phyloP scores from a whole-genome alignment of 352 stramenopile genomes.

The Phytophthora cactorum region DNA sequence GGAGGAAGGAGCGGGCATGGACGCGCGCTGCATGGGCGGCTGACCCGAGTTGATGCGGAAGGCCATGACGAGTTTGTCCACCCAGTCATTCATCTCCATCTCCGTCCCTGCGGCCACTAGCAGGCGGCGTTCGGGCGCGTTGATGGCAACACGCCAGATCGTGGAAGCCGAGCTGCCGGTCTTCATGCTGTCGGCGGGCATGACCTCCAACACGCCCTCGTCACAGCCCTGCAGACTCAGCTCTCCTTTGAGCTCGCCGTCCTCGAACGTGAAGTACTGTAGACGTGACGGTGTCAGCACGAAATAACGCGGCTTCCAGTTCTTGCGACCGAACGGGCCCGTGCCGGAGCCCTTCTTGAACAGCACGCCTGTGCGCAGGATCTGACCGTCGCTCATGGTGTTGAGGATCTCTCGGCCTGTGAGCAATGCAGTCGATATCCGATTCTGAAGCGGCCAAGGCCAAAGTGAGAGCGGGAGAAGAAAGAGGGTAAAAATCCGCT shows the following conservation, averaged over 20 bases:
- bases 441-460: slow-evolving; percentile 23
- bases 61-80: slow-evolving; percentile 72
- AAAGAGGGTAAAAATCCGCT: slow-evolving; percentile 8
- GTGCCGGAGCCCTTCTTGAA: slow-evolving; percentile 83
- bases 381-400: slow-evolving; percentile 51
- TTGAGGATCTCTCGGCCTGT: neutral
- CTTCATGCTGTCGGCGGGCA: slow-evolving; percentile 81
- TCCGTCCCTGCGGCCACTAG: slow-evolving; percentile 75
- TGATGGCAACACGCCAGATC: slow-evolving; percentile 84
- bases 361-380: slow-evolving; percentile 77
- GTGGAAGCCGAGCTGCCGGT: slow-evolving; percentile 70
- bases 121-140: slow-evolving; percentile 60
- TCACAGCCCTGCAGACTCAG: slow-evolving; percentile 71
- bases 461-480: slow-evolving; percentile 16
- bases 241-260: slow-evolving; percentile 77
- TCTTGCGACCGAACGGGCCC: slow-evolving; percentile 70
- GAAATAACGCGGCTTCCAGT: slow-evolving; percentile 87
- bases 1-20: slow-evolving; percentile 30
- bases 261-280: slow-evolving; percentile 83
- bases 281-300: slow-evolving; percentile 66
- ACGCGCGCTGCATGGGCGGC: slow-evolving; percentile 35
- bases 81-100: slow-evolving; percentile 89
- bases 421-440: slow-evolving; percentile 11
- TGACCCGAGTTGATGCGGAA: slow-evolving; percentile 67
- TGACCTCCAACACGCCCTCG: slow-evolving; percentile 73